These are phyloP conservation scores for Aspergillus quadricinctus DNA, from an alignment of 2,329 filamentous ascomycete genomes.

Conservation along the genomic window DNA sequence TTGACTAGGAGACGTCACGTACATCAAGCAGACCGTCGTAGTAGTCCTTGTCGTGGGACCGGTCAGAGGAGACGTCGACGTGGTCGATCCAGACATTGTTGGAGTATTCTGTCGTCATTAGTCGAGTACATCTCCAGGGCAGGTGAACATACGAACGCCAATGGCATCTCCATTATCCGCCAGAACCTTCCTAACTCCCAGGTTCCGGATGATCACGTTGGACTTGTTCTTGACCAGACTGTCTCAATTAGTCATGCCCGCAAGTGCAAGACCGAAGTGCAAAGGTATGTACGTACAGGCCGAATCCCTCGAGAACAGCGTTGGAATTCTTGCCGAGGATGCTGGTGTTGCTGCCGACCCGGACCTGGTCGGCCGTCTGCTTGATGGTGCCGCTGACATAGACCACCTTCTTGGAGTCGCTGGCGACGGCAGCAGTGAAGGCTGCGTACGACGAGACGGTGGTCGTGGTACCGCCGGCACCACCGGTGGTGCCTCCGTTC, in stretches of 20 bases:
- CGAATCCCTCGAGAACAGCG: slow-evolving; percentile 51
- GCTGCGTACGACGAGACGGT: slow-evolving; percentile 51
- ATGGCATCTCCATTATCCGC: slow-evolving; percentile 58
- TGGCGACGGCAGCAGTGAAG: slow-evolving; percentile 48
- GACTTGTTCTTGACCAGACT: slow-evolving; percentile 52
- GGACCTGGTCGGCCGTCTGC: slow-evolving; percentile 40
- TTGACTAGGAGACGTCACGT: neutral
- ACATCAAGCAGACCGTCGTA: slow-evolving; percentile 64
- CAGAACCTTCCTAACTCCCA: slow-evolving; percentile 55
- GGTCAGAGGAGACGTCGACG: slow-evolving; percentile 59
- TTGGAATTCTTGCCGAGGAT: slow-evolving; percentile 50
- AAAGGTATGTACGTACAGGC: slow-evolving; percentile 14
- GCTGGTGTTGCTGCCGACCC: slow-evolving; percentile 48
- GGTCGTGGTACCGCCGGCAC: slow-evolving; percentile 51
- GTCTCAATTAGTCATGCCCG: slow-evolving; percentile 11
- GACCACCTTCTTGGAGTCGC: slow-evolving; percentile 45
- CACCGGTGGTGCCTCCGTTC: slow-evolving; percentile 53
- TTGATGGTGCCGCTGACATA: slow-evolving; percentile 46
- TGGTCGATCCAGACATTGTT: slow-evolving; percentile 65
- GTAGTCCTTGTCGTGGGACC: slow-evolving; percentile 61
- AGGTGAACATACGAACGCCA: slow-evolving; percentile 46
- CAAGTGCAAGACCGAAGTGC: too few relatives aligned
- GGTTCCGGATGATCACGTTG: slow-evolving; percentile 62
- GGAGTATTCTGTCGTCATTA: slow-evolving; percentile 18
- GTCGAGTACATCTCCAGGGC: neutral